Conservation (phyloP, 164 flowering plant species). For the Chimonanthus salicifolius region DNA sequence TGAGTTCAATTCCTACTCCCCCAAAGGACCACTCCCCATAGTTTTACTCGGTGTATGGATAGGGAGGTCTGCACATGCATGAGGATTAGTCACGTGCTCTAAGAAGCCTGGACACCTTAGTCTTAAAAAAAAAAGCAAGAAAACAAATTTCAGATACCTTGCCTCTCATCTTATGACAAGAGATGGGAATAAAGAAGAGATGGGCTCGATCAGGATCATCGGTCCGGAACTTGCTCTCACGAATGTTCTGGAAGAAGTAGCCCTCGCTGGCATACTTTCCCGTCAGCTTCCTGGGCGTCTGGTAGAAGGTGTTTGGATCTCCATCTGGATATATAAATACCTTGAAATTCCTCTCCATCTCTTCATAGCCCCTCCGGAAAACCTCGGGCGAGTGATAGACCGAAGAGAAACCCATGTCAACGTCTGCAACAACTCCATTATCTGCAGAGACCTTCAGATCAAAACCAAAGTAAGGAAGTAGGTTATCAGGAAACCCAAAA, state of each 20-base stretch:
- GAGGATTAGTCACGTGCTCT: too few relatives aligned
- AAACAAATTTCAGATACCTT: conserved; percentile 42
- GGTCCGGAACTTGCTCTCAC: conserved; percentile 76
- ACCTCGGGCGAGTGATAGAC: conserved; percentile 62
- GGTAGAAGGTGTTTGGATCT: conserved; percentile 82
- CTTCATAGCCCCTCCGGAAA: conserved; percentile 56
- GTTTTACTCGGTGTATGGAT: background rate
- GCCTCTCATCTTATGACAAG: conserved; percentile 97
- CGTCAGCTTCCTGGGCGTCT: conserved; percentile 92
- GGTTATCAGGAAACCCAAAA: conserved; percentile 4
- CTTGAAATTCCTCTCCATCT: conserved; percentile 81
- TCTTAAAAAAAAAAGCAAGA: background rate
- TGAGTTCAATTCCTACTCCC: background rate
- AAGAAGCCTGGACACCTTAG: too few relatives aligned
- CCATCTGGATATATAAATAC: conserved; percentile 91
- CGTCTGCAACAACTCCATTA: conserved; percentile 10
- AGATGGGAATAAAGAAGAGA: conserved; percentile 88
- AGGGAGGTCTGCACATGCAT: too few relatives aligned
- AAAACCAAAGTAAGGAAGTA: conserved; percentile 13
- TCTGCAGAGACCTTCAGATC: conserved; percentile 26
- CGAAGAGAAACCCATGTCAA: conserved; percentile 17
- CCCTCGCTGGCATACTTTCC: conserved; percentile 98
- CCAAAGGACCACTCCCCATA: background rate
- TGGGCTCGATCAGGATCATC: conserved; percentile 80
- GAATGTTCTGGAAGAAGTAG: conserved; percentile 86